Base-by-base conservation (phyloP, 441 rosid genomes). In the Eruca vesicaria region DNA sequence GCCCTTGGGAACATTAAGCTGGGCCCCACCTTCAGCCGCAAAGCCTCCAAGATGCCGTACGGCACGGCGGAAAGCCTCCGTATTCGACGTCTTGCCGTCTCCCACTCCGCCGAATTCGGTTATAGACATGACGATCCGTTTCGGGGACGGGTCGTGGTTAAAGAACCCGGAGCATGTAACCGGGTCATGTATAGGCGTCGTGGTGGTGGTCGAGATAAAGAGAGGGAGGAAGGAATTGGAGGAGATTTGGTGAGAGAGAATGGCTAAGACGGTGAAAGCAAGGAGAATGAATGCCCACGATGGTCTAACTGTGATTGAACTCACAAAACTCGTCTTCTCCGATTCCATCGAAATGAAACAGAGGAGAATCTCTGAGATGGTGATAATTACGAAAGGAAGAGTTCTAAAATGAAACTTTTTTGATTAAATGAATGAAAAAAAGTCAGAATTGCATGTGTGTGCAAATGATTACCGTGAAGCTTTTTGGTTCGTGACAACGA, bases 21-120 rank as follows among this genome's bases (percentile, higher is more conserved):
- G 97, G 72, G 83, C 77, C 74, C 95, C 96, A 67, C 96, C 97
- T 19, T 58, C 41, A 0, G 71, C 79, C 0, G 77, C 81, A 73
- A 87, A 84, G 32, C 84, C 82, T 53, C 72, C 79, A 80, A 95
- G 78, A 80, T 87, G 76, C 4, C 65, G 52, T 0, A 91, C 73
- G 45, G 99, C 98, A 38, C 65, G 81, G 78, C 90, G 80, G 74
- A 95, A 95, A 80, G 91, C 74, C 41, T 73, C 89, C 8, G 99
- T 91, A 70, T 95, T 93, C 5, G 86, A 88, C 29, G 90, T 88
- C 56, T 57, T 72, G 0, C 98, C 98, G 41, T 95, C 99, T 7
- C 98, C 97, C 3, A 93, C 89, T 1, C 97, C 99, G 1, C 99
- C 98, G 81, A 93, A 95, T 19, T 93, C 94, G 32, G 62, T 59